Percentiles rank a stretch among this genome's conserved stretches.
phyloP scores from a whole-genome alignment of 495 filamentous ascomycete genomes.

The Penicillium desertorum region DNA sequence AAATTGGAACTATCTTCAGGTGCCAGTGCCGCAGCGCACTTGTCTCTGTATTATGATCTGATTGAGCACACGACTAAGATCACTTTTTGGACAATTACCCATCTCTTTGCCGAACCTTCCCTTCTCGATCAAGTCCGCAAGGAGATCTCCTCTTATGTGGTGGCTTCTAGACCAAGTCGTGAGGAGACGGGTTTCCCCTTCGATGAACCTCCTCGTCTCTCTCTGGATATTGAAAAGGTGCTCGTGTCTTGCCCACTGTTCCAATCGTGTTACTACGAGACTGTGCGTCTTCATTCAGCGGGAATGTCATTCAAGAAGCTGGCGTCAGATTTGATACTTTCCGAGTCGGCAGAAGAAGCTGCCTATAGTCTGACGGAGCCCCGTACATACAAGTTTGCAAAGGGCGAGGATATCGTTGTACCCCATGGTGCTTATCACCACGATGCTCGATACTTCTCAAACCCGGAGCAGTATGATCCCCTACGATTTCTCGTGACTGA shows the following conservation, averaged over 20 bases:
- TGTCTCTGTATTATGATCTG: constrained; percentile 54
- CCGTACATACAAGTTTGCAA: constrained; percentile 45
- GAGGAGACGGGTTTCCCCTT: constrained; percentile 54
- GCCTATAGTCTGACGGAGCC: constrained; percentile 25
- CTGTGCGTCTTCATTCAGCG: constrained; percentile 52
- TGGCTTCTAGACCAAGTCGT: constrained; percentile 41
- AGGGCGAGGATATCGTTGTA: constrained; percentile 50
- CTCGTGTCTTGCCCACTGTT: constrained; percentile 50
- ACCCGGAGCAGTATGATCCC: constrained; percentile 53
- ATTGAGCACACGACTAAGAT: constrained; percentile 52
- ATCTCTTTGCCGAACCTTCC: constrained; percentile 47
- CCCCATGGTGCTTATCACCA: constrained; percentile 51
- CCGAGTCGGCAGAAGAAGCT: constrained; percentile 45
- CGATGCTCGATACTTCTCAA: constrained; percentile 48
- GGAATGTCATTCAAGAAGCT: constrained; percentile 46
- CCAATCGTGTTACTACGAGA: constrained; percentile 55
- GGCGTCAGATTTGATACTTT: constrained; percentile 44
- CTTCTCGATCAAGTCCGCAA: constrained; percentile 50
- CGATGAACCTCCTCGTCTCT: constrained; percentile 49
- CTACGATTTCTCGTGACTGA: constrained; percentile 51
- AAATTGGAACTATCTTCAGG: constrained; percentile 31
- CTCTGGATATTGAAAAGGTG: constrained; percentile 47
- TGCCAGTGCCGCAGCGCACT: constrained; percentile 36
- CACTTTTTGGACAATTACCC: constrained; percentile 58
- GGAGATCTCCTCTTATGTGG: constrained; percentile 52